Conservation (phyloP, 2,329 filamentous ascomycete species). For the Pseudogymnoascus sp. region DNA sequence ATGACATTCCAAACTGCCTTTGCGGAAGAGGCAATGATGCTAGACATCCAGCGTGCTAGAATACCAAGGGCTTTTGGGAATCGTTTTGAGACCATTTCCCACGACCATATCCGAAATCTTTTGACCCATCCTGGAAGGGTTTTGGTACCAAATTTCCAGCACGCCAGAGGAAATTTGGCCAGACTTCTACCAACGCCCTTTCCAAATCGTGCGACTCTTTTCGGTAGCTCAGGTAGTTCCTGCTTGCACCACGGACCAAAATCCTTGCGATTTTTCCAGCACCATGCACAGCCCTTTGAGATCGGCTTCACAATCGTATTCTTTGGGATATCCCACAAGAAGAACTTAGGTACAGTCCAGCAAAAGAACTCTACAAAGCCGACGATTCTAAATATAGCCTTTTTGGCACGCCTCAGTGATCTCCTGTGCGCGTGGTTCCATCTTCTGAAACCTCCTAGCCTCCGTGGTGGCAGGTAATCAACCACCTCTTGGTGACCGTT, state of each 20-base stretch:
- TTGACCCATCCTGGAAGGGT: conserved; percentile 19
- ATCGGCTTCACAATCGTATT: conserved; percentile 24
- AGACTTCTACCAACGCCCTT: conserved; percentile 16
- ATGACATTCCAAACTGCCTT: conserved; percentile 22
- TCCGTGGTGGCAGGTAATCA: conserved; percentile 32
- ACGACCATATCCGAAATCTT: conserved; percentile 14
- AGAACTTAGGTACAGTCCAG: conserved; percentile 12
- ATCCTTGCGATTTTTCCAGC: conserved; percentile 23
- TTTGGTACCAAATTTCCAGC: conserved; percentile 3
- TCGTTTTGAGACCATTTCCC: conserved; percentile 13
- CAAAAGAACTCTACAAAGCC: conserved; percentile 16
- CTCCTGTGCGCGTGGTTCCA: conserved; percentile 29
- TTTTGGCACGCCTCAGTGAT: conserved; percentile 24
- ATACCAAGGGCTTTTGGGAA: conserved; percentile 24
- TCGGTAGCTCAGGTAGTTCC: conserved; percentile 25
- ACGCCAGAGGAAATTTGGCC: conserved; percentile 16
- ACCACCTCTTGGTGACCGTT: conserved; percentile 37
- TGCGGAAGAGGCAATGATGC: conserved; percentile 23
- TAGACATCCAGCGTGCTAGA: conserved; percentile 26
- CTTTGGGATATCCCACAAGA: conserved; percentile 28
- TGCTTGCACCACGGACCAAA: conserved; percentile 28
- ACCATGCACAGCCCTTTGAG: conserved; percentile 19
- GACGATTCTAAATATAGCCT: conserved; percentile 20
- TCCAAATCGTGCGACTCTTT: conserved; percentile 17
- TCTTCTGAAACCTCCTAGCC: conserved; percentile 33